Percentiles rank a stretch among this genome's conserved stretches.
Evolutionary conservation across 2,329 filamentous ascomycete species (phyloP).

Genomic region (Falciphora oryzae): DNA sequence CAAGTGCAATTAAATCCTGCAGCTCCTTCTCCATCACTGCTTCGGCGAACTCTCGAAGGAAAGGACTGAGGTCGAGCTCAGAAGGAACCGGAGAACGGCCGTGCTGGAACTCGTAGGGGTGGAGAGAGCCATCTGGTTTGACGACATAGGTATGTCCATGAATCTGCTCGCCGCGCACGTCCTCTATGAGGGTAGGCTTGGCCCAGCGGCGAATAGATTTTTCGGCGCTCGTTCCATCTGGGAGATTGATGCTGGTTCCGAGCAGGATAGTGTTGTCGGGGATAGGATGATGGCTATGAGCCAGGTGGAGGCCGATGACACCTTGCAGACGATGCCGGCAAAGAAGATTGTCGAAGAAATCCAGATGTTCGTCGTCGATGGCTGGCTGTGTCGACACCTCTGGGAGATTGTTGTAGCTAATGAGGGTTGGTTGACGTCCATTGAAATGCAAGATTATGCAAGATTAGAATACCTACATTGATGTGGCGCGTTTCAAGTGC

Average conservation of each 20-base stretch:
- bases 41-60: background rate
- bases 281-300: background rate
- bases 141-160: background rate
- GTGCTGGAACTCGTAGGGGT: background rate
- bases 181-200: background rate
- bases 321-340: background rate
- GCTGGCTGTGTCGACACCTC: background rate
- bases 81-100: background rate
- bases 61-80: background rate
- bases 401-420: background rate
- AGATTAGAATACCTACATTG: background rate
- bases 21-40: background rate
- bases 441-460: background rate
- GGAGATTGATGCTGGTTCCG: background rate
- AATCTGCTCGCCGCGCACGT: background rate
- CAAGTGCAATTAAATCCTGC: background rate
- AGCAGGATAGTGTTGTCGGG: background rate
- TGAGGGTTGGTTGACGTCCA: background rate
- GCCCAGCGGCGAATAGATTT: background rate
- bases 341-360: background rate
- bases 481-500: too few species aligned
- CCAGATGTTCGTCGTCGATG: background rate
- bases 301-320: background rate
- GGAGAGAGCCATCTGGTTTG: background rate
- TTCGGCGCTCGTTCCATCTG: too few species aligned